These are phyloP conservation scores for Aspergillus caelatus DNA, from an alignment of 2,329 filamentous ascomycete species.

Conservation along the genomic window DNA sequence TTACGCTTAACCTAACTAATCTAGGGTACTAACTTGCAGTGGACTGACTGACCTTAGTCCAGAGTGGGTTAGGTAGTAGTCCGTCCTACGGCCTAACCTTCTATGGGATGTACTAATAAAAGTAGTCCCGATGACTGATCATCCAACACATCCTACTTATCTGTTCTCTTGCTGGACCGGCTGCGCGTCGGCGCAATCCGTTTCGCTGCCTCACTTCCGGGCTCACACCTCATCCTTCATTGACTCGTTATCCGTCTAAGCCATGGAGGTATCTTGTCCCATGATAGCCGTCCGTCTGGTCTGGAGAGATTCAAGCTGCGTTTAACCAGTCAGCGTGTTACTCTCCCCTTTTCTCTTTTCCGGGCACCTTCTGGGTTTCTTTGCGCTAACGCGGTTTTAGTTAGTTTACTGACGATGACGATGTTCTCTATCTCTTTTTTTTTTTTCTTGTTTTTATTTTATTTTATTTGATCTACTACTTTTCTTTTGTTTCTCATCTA, in stretches of 20 bases:
- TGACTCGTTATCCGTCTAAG: constrained; percentile 2
- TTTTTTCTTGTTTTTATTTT: background rate
- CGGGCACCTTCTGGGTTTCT: background rate
- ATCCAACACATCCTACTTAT: constrained; percentile 2
- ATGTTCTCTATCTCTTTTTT: background rate
- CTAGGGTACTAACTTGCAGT: background rate
- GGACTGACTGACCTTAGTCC: background rate
- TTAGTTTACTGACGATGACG: background rate
- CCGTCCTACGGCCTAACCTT: background rate
- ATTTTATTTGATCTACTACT: background rate
- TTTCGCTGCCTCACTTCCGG: constrained; percentile 4
- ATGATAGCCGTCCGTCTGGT: background rate
- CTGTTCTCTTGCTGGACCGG: constrained; percentile 1
- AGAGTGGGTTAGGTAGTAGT: background rate
- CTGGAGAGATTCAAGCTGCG: constrained; percentile 1
- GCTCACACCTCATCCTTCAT: background rate
- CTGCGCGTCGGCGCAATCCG: constrained; percentile 1
- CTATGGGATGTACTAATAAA: background rate
- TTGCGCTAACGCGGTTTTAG: background rate
- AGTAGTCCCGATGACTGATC: constrained; percentile 5
- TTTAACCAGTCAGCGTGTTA: constrained; percentile 4
- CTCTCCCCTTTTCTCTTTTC: constrained; percentile 1
- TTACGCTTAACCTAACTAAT: background rate
- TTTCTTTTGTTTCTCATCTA: background rate
- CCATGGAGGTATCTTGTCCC: constrained; percentile 3